Evolutionary conservation across 371 early-diverging fungal species (phyloP), one percentile per base, ranked within the genome.

Genomic region (Parasitella parasitica): DNA sequence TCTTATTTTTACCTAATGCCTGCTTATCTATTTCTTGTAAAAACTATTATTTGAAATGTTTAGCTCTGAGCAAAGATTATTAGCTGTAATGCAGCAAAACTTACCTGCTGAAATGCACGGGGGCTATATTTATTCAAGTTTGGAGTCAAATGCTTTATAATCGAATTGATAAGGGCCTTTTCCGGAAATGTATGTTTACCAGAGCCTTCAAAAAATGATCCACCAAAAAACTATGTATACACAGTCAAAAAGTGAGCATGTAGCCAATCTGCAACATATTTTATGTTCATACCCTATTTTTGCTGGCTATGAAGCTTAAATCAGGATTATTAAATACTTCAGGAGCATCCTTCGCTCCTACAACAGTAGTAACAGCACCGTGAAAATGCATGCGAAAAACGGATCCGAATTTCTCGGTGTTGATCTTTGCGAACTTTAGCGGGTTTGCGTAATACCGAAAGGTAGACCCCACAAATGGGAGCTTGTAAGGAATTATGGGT

Each of bases 301-400:
- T 52, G 22, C 69, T 66, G 4, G 50, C 51, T 3, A 54, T 2
- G 38, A 75, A 75, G 46, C 68, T 69, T 36, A 75, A 4, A 24
- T 59, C 16, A 7, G 71, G 67, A 20, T 71, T 24, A 22, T 53
- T 63, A 20, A 69, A 71, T 6, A 69, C 63, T 46, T 75, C 69
- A 15, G 49, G 39, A 5, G 67, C 75, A 34, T 63, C 28, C 13
- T 63, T 55, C 27, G 57, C 64, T 12, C 71, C 75, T 0, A 75
- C 66, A 0, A 71, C 62, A 3, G 60, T 64, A 3, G 55, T 52
- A 2, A 63, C 4, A 6, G 64, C n/a, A 18, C 77, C 77, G 48
- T 70, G 68, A 3, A 77, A 16, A 52, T 74, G 64, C 24, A 63
- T 68, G 30, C 66, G 68, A 22, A 62, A 73, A 6, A 66, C 59